phyloP scores from a whole-genome alignment of 129 eudicot genomes.

The Glebionis coronaria region DNA sequence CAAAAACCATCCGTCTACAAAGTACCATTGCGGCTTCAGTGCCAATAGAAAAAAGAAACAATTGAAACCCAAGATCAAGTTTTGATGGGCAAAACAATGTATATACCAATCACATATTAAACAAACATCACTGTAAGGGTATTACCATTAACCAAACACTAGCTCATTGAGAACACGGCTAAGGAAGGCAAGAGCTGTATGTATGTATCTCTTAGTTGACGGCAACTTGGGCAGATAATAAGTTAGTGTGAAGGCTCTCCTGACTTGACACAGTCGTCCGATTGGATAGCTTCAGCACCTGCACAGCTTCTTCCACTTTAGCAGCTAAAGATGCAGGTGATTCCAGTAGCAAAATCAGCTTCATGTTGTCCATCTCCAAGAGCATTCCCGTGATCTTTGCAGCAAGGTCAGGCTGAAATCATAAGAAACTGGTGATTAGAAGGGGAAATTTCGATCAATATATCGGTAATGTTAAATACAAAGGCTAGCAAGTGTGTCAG shows the following conservation, averaged over 20 bases:
- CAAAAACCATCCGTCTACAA: background rate
- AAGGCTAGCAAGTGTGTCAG: too few species aligned
- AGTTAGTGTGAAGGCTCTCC: slow-evolving; percentile 48
- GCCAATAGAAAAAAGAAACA: background rate
- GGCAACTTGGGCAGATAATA: slow-evolving; percentile 54
- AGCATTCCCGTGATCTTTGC: slow-evolving; percentile 93
- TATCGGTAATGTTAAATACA: too few species aligned
- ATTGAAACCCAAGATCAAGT: slow-evolving; percentile 14
- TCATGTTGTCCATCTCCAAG: slow-evolving; percentile 88
- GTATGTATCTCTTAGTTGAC: slow-evolving; percentile 42
- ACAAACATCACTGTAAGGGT: background rate
- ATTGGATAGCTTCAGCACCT: slow-evolving; percentile 58
- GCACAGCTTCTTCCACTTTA: slow-evolving; percentile 79
- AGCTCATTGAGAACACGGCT: background rate
- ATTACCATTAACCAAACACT: background rate
- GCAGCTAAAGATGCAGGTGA: slow-evolving; percentile 64
- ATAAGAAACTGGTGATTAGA: background rate
- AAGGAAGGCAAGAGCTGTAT: background rate
- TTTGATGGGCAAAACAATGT: slow-evolving; percentile 3
- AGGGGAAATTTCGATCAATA: too few species aligned
- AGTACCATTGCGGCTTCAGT: background rate
- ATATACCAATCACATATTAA: background rate
- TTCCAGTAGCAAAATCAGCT: slow-evolving; percentile 61
- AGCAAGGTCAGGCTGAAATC: slow-evolving; percentile 74
- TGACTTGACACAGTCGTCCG: slow-evolving; percentile 41